These are phyloP conservation scores for Colletotrichum viniferum DNA, from an alignment of 2,329 filamentous ascomycete genomes.

Conservation along the genomic window DNA sequence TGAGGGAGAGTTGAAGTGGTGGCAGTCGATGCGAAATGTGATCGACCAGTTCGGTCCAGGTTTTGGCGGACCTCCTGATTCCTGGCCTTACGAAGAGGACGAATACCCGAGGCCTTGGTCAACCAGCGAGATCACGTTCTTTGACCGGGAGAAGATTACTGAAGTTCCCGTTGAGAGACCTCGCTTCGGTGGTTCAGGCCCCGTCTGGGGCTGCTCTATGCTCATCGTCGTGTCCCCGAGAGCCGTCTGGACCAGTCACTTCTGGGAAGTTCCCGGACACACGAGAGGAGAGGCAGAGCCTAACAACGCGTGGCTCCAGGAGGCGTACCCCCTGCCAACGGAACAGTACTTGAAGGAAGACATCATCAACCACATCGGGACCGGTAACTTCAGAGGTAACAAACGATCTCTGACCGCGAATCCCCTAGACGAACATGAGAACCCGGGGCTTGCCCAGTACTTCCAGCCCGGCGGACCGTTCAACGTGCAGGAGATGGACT, in stretches of 20 bases:
- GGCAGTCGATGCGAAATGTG: neutral
- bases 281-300: neutral
- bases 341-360: neutral
- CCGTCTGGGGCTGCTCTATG: constrained; percentile 19
- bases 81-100: neutral
- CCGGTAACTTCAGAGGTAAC: neutral
- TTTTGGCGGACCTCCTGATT: neutral
- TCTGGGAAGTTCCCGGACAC: constrained; percentile 21
- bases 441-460: neutral
- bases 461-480: neutral
- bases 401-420: neutral
- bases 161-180: neutral
- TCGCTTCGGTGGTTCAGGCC: constrained; percentile 15
- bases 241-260: constrained; percentile 16
- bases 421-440: neutral
- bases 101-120: neutral
- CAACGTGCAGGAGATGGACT: neutral
- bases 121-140: neutral
- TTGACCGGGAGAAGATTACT: neutral
- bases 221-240: constrained; percentile 12
- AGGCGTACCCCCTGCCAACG: neutral
- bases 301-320: neutral
- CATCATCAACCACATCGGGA: neutral
- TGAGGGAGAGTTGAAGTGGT: neutral
- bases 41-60: neutral